Evolutionary conservation across 768 basidiomycete genomes (phyloP).

Genomic region (Tephrocybe sp.): DNA sequence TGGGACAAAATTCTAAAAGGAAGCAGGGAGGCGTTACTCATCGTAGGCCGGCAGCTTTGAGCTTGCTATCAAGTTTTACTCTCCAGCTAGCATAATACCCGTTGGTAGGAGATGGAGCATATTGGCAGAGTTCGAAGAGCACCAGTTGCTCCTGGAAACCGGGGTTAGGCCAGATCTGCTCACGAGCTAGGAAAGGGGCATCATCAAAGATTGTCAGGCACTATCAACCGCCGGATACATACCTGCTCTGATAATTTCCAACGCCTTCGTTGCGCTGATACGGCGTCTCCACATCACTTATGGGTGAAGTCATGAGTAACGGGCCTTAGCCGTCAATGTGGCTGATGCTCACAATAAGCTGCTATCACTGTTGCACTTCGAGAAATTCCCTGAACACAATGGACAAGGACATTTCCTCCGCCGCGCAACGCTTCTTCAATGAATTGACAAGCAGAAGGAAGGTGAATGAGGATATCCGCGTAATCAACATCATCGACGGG

Average conservation of each 20-base stretch:
- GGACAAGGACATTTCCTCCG: constrained; percentile 66
- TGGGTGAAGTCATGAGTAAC: constrained; percentile 5
- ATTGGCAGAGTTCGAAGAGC: constrained; percentile 72
- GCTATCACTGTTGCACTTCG: constrained; percentile 71
- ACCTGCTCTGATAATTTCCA: constrained; percentile 64
- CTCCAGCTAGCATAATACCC: constrained; percentile 73
- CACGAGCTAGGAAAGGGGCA: constrained; percentile 48
- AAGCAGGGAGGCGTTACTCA: constrained; percentile 19
- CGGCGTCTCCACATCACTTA: constrained; percentile 72
- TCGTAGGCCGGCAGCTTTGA: constrained; percentile 40
- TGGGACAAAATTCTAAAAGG: constrained; percentile 5
- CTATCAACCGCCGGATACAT: constrained; percentile 19
- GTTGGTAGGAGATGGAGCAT: constrained; percentile 56
- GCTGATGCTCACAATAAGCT: constrained; percentile 62
- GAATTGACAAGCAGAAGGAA: constrained; percentile 66
- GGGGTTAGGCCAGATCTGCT: constrained; percentile 79
- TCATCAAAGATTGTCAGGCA: constrained; percentile 3
- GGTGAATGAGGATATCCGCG: constrained; percentile 64
- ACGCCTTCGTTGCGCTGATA: constrained; percentile 55
- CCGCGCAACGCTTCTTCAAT: constrained; percentile 59
- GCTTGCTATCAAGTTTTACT: constrained; percentile 47
- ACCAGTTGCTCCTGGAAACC: constrained; percentile 81
- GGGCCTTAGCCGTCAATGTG: neutral
- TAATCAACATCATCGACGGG: constrained; percentile 70
- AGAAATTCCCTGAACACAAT: constrained; percentile 66